Conservation (phyloP, 2,329 filamentous ascomycete genomes). For the Nemania bipapillata region DNA sequence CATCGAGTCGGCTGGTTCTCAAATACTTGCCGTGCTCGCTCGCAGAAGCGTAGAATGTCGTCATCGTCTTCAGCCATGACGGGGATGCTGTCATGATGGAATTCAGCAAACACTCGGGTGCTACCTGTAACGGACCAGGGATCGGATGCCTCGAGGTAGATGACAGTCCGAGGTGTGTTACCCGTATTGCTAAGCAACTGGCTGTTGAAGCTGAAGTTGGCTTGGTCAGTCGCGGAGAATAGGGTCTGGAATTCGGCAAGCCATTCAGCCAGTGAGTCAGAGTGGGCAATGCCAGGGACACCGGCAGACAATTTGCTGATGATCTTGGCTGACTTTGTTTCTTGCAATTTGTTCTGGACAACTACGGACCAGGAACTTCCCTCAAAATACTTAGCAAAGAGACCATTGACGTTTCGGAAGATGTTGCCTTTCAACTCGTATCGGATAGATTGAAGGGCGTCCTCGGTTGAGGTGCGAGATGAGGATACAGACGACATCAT, state of each 20-base stretch:
- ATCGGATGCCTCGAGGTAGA: neutral
- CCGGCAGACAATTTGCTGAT: neutral
- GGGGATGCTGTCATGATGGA: neutral
- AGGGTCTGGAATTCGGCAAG: neutral
- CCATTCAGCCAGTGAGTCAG: neutral
- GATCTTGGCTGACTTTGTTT: neutral
- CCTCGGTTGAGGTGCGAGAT: neutral
- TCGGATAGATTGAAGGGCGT: neutral
- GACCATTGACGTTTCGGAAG: neutral
- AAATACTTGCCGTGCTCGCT: neutral
- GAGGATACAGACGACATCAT: no score
- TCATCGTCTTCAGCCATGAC: neutral
- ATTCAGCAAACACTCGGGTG: slow-evolving; percentile 2
- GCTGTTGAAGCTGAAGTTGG: neutral
- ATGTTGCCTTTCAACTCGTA: slow-evolving; percentile 5
- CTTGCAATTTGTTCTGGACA: neutral
- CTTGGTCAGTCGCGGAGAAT: neutral
- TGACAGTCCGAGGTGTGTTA: neutral
- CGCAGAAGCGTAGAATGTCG: neutral
- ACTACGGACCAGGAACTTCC: neutral
- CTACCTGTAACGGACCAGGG: neutral
- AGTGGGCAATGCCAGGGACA: neutral
- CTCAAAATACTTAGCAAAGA: neutral
- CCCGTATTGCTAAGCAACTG: neutral
- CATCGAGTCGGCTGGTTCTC: neutral